phyloP scores from a whole-genome alignment of 2,329 filamentous ascomycete genomes.

The Acrodontium crateriforme region DNA sequence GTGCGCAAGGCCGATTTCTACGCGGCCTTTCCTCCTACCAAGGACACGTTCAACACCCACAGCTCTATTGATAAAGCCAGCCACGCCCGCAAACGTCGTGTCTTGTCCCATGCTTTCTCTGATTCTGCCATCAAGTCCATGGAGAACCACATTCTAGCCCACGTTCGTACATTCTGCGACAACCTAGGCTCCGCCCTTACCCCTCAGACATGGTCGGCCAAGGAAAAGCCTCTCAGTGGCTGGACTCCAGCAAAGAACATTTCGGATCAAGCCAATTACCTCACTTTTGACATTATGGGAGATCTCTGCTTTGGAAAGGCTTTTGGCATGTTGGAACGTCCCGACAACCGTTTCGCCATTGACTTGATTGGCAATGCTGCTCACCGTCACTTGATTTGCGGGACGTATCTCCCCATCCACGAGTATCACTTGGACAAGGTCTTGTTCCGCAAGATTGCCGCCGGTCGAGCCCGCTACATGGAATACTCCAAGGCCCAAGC shows the following conservation, averaged over 20 bases:
- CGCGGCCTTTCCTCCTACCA: conserved; percentile 31
- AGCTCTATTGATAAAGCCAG: conserved; percentile 31
- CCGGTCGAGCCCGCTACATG: conserved; percentile 28
- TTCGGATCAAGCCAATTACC: conserved; percentile 28
- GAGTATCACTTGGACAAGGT: conserved; percentile 25
- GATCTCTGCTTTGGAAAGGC: conserved; percentile 26
- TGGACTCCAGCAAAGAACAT: conserved; percentile 33
- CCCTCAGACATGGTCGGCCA: not conserved
- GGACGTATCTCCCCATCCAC: conserved; percentile 29
- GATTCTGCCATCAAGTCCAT: conserved; percentile 31
- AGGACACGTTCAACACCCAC: conserved; percentile 30
- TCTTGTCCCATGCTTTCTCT: conserved; percentile 34
- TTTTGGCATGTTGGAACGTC: conserved; percentile 30
- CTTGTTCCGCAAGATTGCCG: conserved; percentile 31
- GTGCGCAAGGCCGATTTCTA: conserved; percentile 38
- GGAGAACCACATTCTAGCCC: conserved; percentile 32
- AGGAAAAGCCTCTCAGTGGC: conserved; percentile 12
- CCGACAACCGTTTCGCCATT: conserved; percentile 20
- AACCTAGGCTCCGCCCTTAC: conserved; percentile 12
- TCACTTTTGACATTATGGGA: conserved; percentile 34
- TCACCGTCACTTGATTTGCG: conserved; percentile 21
- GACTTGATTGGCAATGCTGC: conserved; percentile 12
- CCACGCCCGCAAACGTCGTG: conserved; percentile 33
- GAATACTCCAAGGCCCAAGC: conserved; percentile 30
- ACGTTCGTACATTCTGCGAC: conserved; percentile 28